Percentiles rank a stretch among this genome's conserved stretches.
Conservation (phyloP, 768 basidiomycete genomes). For the Calocybe cyanea region DNA sequence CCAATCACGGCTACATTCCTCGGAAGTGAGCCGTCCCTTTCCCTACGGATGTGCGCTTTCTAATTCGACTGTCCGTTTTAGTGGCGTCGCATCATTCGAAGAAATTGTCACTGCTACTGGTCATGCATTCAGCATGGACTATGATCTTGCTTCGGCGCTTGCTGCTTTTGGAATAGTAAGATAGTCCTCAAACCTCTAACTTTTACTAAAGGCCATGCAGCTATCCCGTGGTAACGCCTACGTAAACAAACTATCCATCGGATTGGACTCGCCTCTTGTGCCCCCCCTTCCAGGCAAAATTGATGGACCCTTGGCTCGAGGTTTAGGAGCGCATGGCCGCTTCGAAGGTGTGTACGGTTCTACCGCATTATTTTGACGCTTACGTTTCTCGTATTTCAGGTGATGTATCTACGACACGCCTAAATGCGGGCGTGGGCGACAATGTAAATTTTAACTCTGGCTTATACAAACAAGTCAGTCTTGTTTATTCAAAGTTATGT, state of each 20-base stretch:
- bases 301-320: constrained; percentile 10
- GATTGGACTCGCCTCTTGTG: constrained; percentile 6
- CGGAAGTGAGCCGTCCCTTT: constrained; percentile 9
- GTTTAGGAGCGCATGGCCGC: constrained; percentile 12
- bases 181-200: background rate
- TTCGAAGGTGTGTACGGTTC: constrained; percentile 10
- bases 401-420: constrained; percentile 16
- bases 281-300: constrained; percentile 14
- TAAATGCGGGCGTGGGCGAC: constrained; percentile 13
- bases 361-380: background rate
- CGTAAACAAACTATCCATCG: constrained; percentile 12
- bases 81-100: constrained; percentile 14
- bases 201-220: background rate
- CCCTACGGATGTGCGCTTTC: background rate
- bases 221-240: constrained; percentile 12
- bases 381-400: background rate
- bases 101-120: constrained; percentile 10
- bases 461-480: constrained; percentile 6
- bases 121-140: constrained; percentile 14
- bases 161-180: constrained; percentile 14
- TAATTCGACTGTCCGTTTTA: background rate
- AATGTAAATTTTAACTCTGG: constrained; percentile 10
- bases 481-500: background rate
- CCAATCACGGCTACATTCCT: constrained; percentile 15
- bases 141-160: constrained; percentile 12